Percentiles rank a stretch among this genome's conserved stretches.
phyloP scores from a whole-genome alignment of 2,329 filamentous ascomycete genomes.

The Ophiostoma quercus region DNA sequence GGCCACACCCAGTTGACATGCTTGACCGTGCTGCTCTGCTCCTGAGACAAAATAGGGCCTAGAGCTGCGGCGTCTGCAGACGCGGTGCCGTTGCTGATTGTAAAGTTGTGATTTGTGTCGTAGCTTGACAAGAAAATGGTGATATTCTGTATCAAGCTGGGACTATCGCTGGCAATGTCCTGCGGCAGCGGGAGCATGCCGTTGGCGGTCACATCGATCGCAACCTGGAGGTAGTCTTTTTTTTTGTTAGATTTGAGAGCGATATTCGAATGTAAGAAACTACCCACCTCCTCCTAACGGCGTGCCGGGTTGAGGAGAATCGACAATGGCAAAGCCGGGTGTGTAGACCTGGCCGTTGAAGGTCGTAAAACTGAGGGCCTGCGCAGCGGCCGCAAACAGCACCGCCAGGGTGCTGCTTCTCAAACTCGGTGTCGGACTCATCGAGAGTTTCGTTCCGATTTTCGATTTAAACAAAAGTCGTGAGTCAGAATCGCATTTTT shows the following conservation, averaged over 20 bases:
- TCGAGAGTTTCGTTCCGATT: background rate
- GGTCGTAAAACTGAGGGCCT: slow-evolving; percentile 49
- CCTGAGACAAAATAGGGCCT: slow-evolving; percentile 58
- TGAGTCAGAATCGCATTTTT: background rate
- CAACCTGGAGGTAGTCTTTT: slow-evolving; percentile 52
- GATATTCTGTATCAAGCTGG: slow-evolving; percentile 57
- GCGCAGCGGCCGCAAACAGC: slow-evolving; percentile 29
- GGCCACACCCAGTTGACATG: slow-evolving; percentile 70
- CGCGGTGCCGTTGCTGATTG: slow-evolving; percentile 59
- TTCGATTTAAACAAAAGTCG: background rate
- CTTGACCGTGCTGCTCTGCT: slow-evolving; percentile 64
- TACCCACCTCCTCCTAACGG: slow-evolving; percentile 57
- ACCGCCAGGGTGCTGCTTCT: slow-evolving; percentile 27
- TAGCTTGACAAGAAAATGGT: slow-evolving; percentile 64
- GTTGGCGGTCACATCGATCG: slow-evolving; percentile 61
- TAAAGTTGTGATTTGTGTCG: slow-evolving; percentile 59
- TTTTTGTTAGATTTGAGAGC: too few species aligned
- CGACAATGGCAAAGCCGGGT: slow-evolving; percentile 61
- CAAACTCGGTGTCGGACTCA: background rate
- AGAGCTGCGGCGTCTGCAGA: slow-evolving; percentile 53
- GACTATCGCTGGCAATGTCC: slow-evolving; percentile 44
- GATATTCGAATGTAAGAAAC: too few species aligned
- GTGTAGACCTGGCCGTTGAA: slow-evolving; percentile 64
- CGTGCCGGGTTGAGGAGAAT: slow-evolving; percentile 60
- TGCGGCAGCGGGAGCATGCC: slow-evolving; percentile 58